A percentile compares a stretch with the other conserved stretches of the same genome.
phyloP scores from a whole-genome alignment of 441 rosid species.

The Adansonia grandidieri region DNA sequence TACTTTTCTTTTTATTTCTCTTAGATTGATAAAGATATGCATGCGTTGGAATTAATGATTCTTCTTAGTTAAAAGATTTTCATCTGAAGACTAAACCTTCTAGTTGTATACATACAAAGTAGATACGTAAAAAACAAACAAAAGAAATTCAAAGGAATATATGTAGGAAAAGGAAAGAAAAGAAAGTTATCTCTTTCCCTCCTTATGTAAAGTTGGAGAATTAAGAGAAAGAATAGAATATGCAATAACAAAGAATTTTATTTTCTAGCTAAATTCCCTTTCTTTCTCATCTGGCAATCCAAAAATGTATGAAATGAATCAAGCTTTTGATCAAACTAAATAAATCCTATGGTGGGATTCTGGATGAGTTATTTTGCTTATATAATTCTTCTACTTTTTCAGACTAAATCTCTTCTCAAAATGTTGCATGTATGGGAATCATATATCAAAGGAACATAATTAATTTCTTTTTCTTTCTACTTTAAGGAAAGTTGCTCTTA shows the following conservation, averaged over 20 bases:
- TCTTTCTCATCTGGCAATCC: not conserved
- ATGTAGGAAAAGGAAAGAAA: not conserved
- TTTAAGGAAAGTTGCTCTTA: not conserved
- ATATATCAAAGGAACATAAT: not conserved
- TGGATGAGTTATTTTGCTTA: not conserved
- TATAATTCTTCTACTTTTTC: not conserved
- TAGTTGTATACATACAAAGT: not conserved
- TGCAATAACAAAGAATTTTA: not conserved
- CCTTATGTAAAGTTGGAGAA: not conserved
- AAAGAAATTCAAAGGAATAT: slow-evolving; percentile 7
- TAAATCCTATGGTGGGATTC: not conserved
- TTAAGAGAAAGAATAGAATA: slow-evolving; percentile 12
- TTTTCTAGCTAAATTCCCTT: not conserved
- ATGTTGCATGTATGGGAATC: not conserved
- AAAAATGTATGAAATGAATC: not conserved
- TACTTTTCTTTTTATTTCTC: not conserved
- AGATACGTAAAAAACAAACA: too few relatives aligned
- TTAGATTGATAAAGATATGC: slow-evolving; percentile 15
- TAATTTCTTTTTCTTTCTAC: not conserved
- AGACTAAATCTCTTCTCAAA: not conserved
- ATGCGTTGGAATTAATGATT: not conserved
- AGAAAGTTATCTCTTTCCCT: not conserved
- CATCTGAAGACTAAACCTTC: not conserved
- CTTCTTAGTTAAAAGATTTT: not conserved
- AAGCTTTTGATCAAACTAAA: slow-evolving; percentile 15